These are phyloP conservation scores for Amorphotheca resinae DNA, from an alignment of 495 filamentous ascomycete genomes.

Conservation along the genomic window DNA sequence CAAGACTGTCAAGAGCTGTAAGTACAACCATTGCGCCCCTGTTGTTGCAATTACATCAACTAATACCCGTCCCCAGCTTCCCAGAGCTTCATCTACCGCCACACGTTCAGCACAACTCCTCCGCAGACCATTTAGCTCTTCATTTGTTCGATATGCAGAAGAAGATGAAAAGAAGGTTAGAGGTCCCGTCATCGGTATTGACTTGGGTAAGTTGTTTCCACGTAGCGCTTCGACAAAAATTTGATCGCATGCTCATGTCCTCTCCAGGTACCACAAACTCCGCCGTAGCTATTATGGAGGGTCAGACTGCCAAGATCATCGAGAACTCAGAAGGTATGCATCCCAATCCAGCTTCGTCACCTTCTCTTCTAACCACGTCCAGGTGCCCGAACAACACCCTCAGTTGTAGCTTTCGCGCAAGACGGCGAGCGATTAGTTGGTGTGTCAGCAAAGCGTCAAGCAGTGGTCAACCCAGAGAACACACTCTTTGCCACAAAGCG, in stretches of 20 bases:
- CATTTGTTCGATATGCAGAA: conserved; percentile 64
- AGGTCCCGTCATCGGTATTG: conserved; percentile 95
- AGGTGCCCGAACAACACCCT: conserved; percentile 95
- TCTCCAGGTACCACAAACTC: conserved; percentile 87
- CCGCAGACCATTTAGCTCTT: conserved; percentile 34
- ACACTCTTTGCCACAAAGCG: conserved; percentile 99
- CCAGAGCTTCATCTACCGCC: conserved; percentile 46
- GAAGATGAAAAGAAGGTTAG: conserved; percentile 80
- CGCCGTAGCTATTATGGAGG: conserved; percentile 95
- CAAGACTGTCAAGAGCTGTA: conserved; percentile 37
- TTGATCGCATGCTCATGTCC: conserved; percentile 12
- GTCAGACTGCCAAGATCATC: conserved; percentile 88
- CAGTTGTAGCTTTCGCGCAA: conserved; percentile 91
- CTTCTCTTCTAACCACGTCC: conserved; percentile 4
- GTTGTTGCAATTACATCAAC: conserved; percentile 15
- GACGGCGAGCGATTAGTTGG: conserved; percentile 96
- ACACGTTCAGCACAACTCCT: conserved; percentile 46
- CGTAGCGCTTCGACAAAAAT: conserved; percentile 1
- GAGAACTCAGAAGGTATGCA: conserved; percentile 86
- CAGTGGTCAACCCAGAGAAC: conserved; percentile 98
- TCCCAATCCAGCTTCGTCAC: conserved; percentile 5
- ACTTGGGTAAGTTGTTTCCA: conserved; percentile 62
- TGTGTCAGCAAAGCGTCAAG: conserved; percentile 97
- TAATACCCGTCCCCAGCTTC: conserved; percentile 40
- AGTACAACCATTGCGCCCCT: conserved; percentile 5